Evolutionary conservation across 768 basidiomycete species (phyloP), one percentile per base, ranked within the genome.

Genomic region (Phylloporus sp.): DNA sequence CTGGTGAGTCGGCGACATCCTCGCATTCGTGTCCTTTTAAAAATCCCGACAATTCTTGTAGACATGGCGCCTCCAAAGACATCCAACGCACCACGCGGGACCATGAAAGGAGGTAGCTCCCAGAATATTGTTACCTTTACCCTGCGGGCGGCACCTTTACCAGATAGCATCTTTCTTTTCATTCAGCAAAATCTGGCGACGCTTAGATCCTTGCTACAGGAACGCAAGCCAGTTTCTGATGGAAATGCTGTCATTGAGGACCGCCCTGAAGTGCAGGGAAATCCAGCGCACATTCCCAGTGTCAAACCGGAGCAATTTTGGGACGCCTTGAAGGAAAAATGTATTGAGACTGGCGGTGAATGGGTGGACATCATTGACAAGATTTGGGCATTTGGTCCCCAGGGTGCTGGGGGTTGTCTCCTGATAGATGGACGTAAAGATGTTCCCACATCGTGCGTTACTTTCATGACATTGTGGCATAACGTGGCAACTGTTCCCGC

Each of bases 341-440:
- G 87, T 56, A 70, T 74, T 15, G 76, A 82, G 48, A 82, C 77
- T 4, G 90, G 89, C 4, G 72, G 73, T 1, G 93, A 97, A 57
- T 99, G 97, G 97, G 69, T 65, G 5, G 81, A 80, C 36, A 63
- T 91, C 11, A 74, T 72, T 0, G 86, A 92, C 46, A 77, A 72
- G 48, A 79, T 95, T 3, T 95, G 93, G 93, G 83, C 89, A 18
- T 94, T 97, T 69, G 97, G 97, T 0, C 95, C 95, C 0, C 88
- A 88, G 58, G 73, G 82, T 48, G 82, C 87, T 18, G 95, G 95
- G 0, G 84, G 88, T 10, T 97, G 95, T 66, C 63, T 99, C 11
- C 72, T 99, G 11, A 73, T 98, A 16, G 95, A 99, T 67, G 71
- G 74, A 10, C 77, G 88, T 50, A 74, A 77, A 47, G 71, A 73